Conservation (phyloP, 768 basidiomycete species). For the Auriculariales sp. region DNA sequence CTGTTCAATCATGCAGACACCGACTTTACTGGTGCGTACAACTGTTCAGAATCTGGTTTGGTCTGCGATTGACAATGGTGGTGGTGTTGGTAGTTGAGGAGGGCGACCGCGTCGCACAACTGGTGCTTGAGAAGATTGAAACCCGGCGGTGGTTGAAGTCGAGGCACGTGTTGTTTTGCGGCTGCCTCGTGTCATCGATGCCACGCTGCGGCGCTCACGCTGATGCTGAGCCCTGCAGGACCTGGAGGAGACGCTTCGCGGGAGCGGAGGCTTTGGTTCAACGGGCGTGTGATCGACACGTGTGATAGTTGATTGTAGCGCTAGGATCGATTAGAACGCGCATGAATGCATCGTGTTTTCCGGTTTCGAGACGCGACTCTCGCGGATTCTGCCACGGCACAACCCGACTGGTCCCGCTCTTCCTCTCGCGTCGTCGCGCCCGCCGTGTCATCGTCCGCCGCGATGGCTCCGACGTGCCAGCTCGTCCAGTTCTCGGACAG, state of each 20-base stretch:
- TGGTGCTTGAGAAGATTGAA: constrained; percentile 82
- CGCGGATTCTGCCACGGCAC: too few species aligned
- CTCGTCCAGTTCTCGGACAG: constrained; percentile 8
- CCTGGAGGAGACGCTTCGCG: constrained; percentile 74
- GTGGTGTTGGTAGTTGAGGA: constrained; percentile 47
- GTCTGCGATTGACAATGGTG: neutral
- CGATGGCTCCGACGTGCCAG: constrained; percentile 6
- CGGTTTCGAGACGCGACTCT: too few species aligned
- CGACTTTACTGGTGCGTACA: constrained; percentile 62
- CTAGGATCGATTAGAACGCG: too few species aligned
- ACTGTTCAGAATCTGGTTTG: too few species aligned
- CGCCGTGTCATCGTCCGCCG: neutral
- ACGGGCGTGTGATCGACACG: constrained; percentile 72
- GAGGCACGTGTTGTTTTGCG: constrained; percentile 32
- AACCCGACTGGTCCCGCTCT: too few species aligned
- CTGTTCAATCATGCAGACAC: constrained; percentile 85
- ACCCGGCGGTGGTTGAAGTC: constrained; percentile 82
- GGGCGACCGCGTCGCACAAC: constrained; percentile 92
- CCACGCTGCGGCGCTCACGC: constrained; percentile 1
- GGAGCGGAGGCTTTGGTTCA: constrained; percentile 82
- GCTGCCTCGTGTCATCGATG: neutral
- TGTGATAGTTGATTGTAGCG: too few species aligned
- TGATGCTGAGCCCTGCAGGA: constrained; percentile 29
- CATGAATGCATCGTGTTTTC: too few species aligned
- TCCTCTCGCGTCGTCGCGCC: neutral